phyloP scores from a whole-genome alignment of 208 protist genomes.

The Trypanosoma mega region DNA sequence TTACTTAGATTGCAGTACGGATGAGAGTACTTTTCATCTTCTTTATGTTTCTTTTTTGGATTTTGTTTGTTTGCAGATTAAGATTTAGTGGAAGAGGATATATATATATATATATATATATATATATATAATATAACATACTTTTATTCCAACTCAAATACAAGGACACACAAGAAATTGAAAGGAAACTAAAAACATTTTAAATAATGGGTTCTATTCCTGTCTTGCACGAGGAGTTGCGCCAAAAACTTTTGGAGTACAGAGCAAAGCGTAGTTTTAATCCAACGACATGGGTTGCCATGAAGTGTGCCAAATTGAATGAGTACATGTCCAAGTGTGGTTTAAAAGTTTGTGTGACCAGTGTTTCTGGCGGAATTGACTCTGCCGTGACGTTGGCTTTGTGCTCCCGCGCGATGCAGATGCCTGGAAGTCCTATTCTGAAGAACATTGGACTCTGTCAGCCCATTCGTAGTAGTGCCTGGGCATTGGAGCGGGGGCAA shows the following conservation, averaged over 20 bases:
- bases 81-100: no score
- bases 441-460: conserved; percentile 93
- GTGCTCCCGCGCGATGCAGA: conserved; percentile 65
- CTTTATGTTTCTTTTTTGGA: conserved; percentile 10
- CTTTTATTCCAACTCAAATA: no score
- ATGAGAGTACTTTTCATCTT: conserved; percentile 1
- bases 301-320: conserved; percentile 89
- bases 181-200: conserved; percentile 2
- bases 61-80: no score
- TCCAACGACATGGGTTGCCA: conserved; percentile 74
- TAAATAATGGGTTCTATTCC: conserved; percentile 37
- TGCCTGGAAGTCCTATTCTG: conserved; percentile 69
- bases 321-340: conserved; percentile 88
- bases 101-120: no score
- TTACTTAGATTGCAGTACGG: neutral
- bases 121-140: no score
- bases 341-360: conserved; percentile 89
- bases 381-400: conserved; percentile 92
- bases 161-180: no score
- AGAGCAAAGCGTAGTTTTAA: conserved; percentile 79
- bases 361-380: conserved; percentile 94
- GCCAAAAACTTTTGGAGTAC: conserved; percentile 56
- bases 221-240: conserved; percentile 68
- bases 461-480: conserved; percentile 92
- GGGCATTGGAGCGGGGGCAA: conserved; percentile 82